phyloP scores from a whole-genome alignment of 352 stramenopile genomes.

The Globisporangium viniferum region DNA sequence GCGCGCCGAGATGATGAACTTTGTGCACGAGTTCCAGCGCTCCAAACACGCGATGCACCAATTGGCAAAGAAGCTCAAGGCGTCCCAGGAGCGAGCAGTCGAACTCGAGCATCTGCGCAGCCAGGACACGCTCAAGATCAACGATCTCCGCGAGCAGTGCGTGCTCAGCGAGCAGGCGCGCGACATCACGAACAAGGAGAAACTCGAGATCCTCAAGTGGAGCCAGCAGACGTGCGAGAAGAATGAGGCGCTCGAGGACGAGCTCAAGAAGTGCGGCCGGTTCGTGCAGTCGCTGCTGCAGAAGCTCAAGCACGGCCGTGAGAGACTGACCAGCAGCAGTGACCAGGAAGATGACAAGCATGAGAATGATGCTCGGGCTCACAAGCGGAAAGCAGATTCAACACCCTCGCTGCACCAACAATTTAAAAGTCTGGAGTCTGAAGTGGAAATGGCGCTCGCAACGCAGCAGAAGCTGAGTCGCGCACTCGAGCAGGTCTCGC shows the following conservation, averaged over 20 bases:
- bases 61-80: constrained; percentile 31
- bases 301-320: constrained; percentile 17
- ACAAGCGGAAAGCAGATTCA: background rate
- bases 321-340: background rate
- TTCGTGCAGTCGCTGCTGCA: constrained; percentile 25
- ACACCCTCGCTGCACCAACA: constrained; percentile 7
- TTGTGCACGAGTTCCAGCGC: constrained; percentile 51
- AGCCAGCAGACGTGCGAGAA: constrained; percentile 55
- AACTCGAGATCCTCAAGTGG: constrained; percentile 60
- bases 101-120: constrained; percentile 43
- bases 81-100: constrained; percentile 20
- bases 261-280: constrained; percentile 30
- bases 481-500: constrained; percentile 18
- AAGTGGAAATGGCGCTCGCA: constrained; percentile 21
- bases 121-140: constrained; percentile 33
- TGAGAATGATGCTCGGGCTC: background rate
- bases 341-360: background rate
- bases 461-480: constrained; percentile 22
- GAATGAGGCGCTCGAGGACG: constrained; percentile 36
- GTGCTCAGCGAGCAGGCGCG: constrained; percentile 49
- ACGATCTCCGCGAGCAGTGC: constrained; percentile 41
- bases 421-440: constrained; percentile 21
- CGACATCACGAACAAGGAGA: constrained; percentile 61
- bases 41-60: constrained; percentile 31
- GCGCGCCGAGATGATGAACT: constrained; percentile 43